Evolutionary conservation across 208 protist genomes (phyloP), one percentile per base, ranked within the genome.

Genomic region (Acanthamoeba quina): DNA sequence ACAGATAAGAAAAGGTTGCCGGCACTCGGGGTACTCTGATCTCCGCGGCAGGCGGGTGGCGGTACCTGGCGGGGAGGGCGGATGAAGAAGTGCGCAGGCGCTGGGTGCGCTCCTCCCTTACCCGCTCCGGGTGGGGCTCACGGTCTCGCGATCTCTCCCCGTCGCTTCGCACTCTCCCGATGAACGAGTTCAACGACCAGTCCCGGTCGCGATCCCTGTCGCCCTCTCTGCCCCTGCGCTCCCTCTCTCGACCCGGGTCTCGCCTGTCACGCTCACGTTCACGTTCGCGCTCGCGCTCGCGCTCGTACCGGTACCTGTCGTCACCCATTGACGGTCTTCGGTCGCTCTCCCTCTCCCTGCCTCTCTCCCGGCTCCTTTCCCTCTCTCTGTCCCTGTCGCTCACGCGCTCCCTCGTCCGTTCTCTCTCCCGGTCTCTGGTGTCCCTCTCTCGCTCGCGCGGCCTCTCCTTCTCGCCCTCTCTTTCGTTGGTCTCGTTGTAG

Each of bases 401-500:
- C 29, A 17, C 70, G 31, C 37, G 70, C 37, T 78, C 70, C 9
- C 70, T 47, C 44, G 10, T 21, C 31, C 24, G 9, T 49, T 78
- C 29, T 47, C 70, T 78, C 17, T 78, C 37, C 6, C 70, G 70
- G 6, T 47, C 34, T 24, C 70, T 78, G 19, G 34, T 15, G 19
- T 78, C 70, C 26, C 66, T n/a, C 66, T 72, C 66, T 13, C 66
- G 26, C 66, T 72, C 66, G 66, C 66, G 66, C 26, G 66, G 66
- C 31, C 66, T n/a, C 29, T 72, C 66, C 31, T 26, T n/a, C 26
- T 72, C 66, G 66, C 29, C 15, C 13, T 72, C 66, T 6, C 66
- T 72, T 78, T 78, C 70, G 15, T 78, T 34, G 29, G 70, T 47
- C 29, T 78, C 70, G 37, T 78, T 78, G 37, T 34, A 78, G 70